phyloP scores from a whole-genome alignment of 2,329 filamentous ascomycete genomes.

The Aspergillus sp. region DNA sequence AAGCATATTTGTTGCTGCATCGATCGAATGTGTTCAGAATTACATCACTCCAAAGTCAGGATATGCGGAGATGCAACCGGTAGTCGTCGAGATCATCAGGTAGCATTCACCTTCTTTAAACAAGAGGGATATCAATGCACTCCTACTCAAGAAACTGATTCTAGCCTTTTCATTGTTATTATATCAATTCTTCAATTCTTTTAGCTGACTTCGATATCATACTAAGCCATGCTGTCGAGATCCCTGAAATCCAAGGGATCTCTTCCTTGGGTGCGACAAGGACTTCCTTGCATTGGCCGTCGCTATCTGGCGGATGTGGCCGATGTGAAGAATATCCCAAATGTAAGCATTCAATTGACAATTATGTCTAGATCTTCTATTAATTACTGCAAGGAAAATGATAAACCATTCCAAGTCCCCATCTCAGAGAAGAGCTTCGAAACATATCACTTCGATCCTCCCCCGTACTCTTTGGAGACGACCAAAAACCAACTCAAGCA shows the following conservation, averaged over 20 bases:
- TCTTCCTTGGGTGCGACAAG: constrained; percentile 1
- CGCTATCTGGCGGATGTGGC: constrained; percentile 13
- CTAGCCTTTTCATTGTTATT: too few species aligned
- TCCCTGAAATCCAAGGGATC: constrained; percentile 1
- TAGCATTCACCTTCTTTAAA: too few species aligned
- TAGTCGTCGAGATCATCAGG: too few species aligned
- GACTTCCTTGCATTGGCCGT: constrained; percentile 1
- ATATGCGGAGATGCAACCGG: too few species aligned
- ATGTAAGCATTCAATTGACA: constrained; percentile 4
- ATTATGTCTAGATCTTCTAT: too few species aligned
- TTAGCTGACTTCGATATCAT: too few species aligned
- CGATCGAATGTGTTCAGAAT: too few species aligned
- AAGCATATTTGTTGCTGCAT: too few species aligned
- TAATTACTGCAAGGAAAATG: constrained; percentile 61
- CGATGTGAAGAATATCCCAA: constrained; percentile 7
- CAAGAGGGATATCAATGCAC: too few species aligned
- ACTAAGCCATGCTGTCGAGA: constrained; percentile 7
- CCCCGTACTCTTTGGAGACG: constrained; percentile 78
- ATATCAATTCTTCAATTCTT: too few species aligned
- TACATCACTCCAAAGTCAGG: too few species aligned
- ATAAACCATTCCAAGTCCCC: constrained; percentile 79
- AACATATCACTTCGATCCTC: constrained; percentile 94
- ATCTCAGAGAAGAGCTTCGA: constrained; percentile 96
- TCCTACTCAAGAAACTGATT: too few species aligned
- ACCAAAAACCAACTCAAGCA: constrained; percentile 94